phyloP scores from a whole-genome alignment of 306 rosid genomes.

The Comarum palustre region DNA sequence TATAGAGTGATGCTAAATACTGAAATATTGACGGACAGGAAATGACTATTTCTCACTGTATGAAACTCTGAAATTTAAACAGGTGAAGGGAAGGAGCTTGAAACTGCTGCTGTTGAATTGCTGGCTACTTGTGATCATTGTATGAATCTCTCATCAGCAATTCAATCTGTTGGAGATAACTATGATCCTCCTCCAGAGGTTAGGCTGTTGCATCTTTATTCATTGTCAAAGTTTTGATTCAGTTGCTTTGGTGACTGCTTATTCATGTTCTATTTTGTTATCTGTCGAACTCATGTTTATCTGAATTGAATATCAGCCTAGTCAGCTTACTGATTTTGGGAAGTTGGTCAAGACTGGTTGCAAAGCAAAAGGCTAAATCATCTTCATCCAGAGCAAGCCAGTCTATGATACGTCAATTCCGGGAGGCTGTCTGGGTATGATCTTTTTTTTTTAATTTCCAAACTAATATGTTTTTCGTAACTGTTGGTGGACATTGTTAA shows the following conservation, averaged over 20 bases:
- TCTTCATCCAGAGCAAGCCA: conserved; percentile 39
- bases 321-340: conserved; percentile 64
- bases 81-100: conserved; percentile 83
- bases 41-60: neutral
- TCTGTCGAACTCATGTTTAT: conserved; percentile 6
- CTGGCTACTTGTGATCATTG: conserved; percentile 41
- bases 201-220: conserved; percentile 40
- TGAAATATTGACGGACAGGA: neutral
- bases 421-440: conserved; percentile 91
- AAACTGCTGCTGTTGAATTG: conserved; percentile 59
- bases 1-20: neutral
- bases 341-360: conserved; percentile 57
- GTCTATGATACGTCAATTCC: conserved; percentile 58
- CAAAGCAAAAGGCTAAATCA: conserved; percentile 39
- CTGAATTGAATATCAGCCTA: conserved; percentile 16
- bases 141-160: conserved; percentile 54
- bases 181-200: conserved; percentile 76
- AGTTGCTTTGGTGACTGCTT: conserved; percentile 3
- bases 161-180: conserved; percentile 51
- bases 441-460: neutral
- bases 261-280: neutral
- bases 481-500: neutral
- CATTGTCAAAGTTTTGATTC: conserved; percentile 19
- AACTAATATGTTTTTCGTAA: neutral
- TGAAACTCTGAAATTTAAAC: neutral